These are phyloP conservation scores for Solanum bukasovii DNA, from an alignment of 257 asterid genomes.

Conservation along the genomic window DNA sequence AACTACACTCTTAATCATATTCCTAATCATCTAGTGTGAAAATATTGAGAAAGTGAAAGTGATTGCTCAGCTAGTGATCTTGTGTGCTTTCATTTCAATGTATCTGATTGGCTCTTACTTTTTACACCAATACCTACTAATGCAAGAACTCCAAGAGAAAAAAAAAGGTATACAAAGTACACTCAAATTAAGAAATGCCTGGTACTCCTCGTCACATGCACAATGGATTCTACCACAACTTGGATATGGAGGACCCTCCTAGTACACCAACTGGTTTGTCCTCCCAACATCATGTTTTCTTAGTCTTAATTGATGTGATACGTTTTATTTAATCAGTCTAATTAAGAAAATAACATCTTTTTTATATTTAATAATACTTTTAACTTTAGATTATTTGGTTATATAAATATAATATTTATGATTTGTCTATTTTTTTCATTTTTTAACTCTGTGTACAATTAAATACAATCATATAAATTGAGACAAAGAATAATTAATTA, in stretches of 20 bases:
- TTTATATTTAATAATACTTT: no score
- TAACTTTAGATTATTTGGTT: no score
- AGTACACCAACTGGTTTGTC: neutral
- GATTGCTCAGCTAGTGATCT: neutral
- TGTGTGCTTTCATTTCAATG: neutral
- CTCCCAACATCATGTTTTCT: accelerated
- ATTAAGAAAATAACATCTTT: accelerated
- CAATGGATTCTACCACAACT: neutral
- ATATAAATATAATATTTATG: no score
- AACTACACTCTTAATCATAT: neutral
- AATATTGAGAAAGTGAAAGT: neutral
- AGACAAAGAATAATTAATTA: no score
- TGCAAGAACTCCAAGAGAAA: neutral
- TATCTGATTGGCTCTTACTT: neutral
- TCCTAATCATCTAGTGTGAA: neutral
- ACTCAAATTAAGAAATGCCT: neutral
- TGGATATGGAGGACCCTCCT: neutral
- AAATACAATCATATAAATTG: no score
- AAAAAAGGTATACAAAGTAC: neutral
- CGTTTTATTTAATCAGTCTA: accelerated
- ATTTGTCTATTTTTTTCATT: neutral
- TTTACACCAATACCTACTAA: neutral
- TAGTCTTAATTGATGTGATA: neutral
- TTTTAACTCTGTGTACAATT: no score
- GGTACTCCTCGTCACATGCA: neutral